These are phyloP conservation scores for Pseudopyricularia javanii DNA, from an alignment of 2,329 filamentous ascomycete genomes.

Conservation along the genomic window DNA sequence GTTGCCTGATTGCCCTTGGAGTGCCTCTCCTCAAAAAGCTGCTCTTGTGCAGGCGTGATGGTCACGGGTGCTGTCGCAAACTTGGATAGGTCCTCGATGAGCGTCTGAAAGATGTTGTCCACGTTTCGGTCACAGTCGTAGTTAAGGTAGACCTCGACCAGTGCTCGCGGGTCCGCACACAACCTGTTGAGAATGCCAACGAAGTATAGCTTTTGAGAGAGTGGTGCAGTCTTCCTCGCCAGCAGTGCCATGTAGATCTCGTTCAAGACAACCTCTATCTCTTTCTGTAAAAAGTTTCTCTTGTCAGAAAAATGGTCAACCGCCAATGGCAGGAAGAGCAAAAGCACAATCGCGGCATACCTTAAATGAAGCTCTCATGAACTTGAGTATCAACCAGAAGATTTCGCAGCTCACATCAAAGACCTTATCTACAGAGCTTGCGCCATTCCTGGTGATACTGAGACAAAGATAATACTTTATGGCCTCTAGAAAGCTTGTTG, in stretches of 20 bases:
- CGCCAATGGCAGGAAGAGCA: neutral
- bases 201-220: conserved; percentile 87
- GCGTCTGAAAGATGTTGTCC: conserved; percentile 92
- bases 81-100: conserved; percentile 86
- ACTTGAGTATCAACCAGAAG: conserved; percentile 94
- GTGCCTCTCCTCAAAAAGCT: conserved; percentile 72
- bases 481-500: conserved; percentile 84
- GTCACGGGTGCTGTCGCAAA: conserved; percentile 70
- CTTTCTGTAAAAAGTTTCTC: conserved; percentile 51
- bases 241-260: conserved; percentile 92
- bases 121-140: conserved; percentile 94
- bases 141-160: conserved; percentile 95
- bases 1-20: conserved; percentile 44
- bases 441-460: conserved; percentile 87
- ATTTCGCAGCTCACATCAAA: conserved; percentile 96
- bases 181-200: conserved; percentile 75
- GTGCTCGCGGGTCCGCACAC: conserved; percentile 70
- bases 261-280: conserved; percentile 94
- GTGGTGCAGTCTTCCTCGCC: conserved; percentile 73
- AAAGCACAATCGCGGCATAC: conserved; percentile 31
- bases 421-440: conserved; percentile 80
- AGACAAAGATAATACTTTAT: conserved; percentile 95
- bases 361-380: conserved; percentile 89
- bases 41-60: conserved; percentile 66
- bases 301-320: neutral